Evolutionary conservation across 176 grass and related monocot genomes (phyloP).

Genomic region (Bromus sterilis): DNA sequence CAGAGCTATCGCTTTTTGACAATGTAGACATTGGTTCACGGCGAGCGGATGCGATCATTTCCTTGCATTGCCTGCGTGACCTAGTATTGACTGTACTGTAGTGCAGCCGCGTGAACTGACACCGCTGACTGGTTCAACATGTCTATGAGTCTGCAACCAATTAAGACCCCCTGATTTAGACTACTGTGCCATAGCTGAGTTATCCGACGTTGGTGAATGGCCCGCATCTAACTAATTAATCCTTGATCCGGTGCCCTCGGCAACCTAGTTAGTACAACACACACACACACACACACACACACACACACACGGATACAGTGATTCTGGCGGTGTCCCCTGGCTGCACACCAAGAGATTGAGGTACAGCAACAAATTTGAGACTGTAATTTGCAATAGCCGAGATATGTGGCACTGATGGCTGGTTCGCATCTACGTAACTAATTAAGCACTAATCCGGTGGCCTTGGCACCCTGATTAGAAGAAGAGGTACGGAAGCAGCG

Average conservation of each 20-base stretch:
- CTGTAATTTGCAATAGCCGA: background rate
- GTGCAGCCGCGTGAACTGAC: background rate
- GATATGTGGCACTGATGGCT: background rate
- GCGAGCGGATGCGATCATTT: background rate
- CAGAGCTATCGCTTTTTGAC: fast-evolving
- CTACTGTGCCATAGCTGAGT: background rate
- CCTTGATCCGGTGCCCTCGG: background rate
- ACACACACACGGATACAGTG: no score
- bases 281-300: no score
- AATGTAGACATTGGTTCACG: background rate
- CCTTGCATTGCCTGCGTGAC: no score
- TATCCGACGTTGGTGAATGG: background rate
- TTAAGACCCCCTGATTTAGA: background rate
- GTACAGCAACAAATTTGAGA: no score
- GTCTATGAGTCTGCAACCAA: background rate
- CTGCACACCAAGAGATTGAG: no score
- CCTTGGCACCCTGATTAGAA: background rate
- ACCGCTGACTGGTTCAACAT: background rate
- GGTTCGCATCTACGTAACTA: background rate
- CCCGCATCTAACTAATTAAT: background rate
- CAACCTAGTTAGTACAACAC: no score
- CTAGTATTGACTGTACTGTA: background rate
- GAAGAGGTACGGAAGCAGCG: no score
- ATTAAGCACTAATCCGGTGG: background rate
- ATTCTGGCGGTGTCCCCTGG: no score